Evolutionary conservation across 2,329 filamentous ascomycete genomes (phyloP).

Genomic region (Ceratocystis eucalypticola): DNA sequence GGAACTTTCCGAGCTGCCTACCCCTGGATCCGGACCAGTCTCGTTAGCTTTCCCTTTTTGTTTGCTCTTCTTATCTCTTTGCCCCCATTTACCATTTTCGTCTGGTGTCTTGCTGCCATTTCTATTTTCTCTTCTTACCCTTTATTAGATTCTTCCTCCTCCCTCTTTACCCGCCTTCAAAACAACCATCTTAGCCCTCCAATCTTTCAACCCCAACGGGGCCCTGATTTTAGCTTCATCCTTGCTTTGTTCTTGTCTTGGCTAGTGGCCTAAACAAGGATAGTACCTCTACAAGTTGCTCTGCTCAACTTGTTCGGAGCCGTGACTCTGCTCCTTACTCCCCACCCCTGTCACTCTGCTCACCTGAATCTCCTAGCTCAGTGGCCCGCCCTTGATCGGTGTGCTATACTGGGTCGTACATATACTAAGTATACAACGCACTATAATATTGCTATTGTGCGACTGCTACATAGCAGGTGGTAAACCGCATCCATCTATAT

Average conservation of each 20-base stretch:
- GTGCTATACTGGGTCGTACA: neutral
- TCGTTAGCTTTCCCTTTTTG: neutral
- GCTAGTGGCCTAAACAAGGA: neutral
- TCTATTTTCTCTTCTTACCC: constrained; percentile 9
- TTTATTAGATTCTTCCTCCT: constrained; percentile 9
- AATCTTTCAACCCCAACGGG: neutral
- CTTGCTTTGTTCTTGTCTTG: constrained; percentile 1
- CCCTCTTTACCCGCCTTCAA: constrained; percentile 19
- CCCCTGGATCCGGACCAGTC: too few relatives aligned
- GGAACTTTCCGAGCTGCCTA: neutral
- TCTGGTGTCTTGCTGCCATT: neutral
- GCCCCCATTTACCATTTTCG: neutral
- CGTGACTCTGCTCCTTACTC: neutral
- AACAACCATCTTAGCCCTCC: neutral
- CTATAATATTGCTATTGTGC: neutral
- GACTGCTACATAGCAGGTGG: neutral
- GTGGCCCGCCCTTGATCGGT: constrained; percentile 1
- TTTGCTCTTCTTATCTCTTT: neutral
- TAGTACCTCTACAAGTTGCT: neutral
- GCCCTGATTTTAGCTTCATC: constrained; percentile 1
- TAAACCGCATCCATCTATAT: neutral
- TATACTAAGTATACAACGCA: neutral
- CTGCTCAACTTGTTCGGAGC: neutral
- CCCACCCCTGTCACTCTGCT: neutral
- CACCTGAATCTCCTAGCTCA: neutral